These are phyloP conservation scores for Stachybotrys echinatus DNA, from an alignment of 2,329 filamentous ascomycete species.

Conservation along the genomic window DNA sequence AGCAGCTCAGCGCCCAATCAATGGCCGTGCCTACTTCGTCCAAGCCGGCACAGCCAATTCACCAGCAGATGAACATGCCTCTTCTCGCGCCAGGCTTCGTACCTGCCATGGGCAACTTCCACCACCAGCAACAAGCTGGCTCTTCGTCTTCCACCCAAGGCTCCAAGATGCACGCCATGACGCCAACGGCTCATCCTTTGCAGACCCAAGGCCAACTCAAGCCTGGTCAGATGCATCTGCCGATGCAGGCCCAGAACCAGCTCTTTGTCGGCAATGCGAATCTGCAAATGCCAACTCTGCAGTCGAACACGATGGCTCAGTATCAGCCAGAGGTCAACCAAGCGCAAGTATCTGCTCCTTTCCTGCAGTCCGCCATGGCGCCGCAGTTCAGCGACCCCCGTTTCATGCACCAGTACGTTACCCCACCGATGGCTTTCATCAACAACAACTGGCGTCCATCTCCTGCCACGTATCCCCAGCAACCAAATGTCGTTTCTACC, in stretches of 20 bases:
- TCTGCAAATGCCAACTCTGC: background rate
- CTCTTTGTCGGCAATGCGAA: background rate
- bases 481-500: background rate
- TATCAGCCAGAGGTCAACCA: background rate
- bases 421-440: background rate
- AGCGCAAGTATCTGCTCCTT: no score
- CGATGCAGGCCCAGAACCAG: background rate
- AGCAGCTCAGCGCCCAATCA: background rate
- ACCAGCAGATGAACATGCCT: background rate
- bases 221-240: no score
- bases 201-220: no score
- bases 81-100: background rate
- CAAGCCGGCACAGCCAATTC: background rate
- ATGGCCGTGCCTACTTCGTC: background rate
- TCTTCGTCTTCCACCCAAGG: background rate
- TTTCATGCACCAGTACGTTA: background rate
- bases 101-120: background rate
- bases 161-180: no score
- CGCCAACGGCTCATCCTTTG: no score
- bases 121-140: background rate
- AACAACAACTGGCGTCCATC: background rate
- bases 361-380: background rate
- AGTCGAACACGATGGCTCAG: background rate
- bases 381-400: background rate
- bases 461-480: background rate